A percentile compares a stretch with the other conserved stretches of the same genome.
Evolutionary conservation across 1,284 basidiomycete species (phyloP).

Genomic region (Lignosus rhinocerotis): DNA sequence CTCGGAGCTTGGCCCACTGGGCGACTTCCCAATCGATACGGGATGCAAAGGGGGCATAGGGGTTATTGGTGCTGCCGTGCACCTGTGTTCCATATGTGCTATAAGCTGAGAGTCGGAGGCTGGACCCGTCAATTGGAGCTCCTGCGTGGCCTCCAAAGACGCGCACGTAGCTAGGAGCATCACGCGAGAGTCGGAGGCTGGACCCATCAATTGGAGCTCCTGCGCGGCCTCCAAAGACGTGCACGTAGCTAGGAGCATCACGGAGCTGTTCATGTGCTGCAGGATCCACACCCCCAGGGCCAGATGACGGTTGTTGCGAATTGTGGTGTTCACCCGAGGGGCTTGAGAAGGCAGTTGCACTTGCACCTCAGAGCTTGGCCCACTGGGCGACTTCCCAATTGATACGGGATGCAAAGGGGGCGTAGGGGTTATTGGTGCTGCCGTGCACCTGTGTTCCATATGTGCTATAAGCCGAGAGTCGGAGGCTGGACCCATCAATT

Average conservation of each 20-base stretch:
- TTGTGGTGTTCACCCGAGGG: no score
- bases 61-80: neutral
- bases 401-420: conserved; percentile 13
- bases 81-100: neutral
- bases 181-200: neutral
- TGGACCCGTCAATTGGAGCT: no score
- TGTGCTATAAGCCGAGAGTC: neutral
- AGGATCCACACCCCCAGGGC: no score
- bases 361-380: conserved; percentile 20
- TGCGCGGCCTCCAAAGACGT: no score
- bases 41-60: conserved; percentile 11
- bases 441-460: neutral
- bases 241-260: no score
- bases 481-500: no score
- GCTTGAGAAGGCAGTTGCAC: conserved; percentile 21
- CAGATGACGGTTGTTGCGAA: no score
- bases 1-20: conserved; percentile 22
- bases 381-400: conserved; percentile 25
- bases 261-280: no score
- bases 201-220: no score
- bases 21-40: conserved; percentile 23
- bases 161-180: no score
- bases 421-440: neutral
- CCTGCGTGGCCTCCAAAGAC: no score
- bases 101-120: neutral